Evolutionary conservation across 106 monocot species (phyloP).

Genomic region (Narthecium ossifragum): DNA sequence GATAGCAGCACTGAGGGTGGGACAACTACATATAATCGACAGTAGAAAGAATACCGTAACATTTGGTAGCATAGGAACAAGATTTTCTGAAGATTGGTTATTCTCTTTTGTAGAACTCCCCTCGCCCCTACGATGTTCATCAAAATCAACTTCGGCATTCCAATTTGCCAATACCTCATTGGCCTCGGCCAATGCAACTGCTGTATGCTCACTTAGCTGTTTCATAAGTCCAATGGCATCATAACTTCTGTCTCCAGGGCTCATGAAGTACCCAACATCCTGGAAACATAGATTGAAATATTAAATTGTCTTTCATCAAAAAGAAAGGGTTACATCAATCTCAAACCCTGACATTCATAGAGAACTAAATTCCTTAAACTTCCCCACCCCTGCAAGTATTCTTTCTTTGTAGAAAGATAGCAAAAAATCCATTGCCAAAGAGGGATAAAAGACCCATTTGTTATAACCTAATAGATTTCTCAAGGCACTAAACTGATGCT

Average conservation of each 20-base stretch:
- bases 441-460: too few relatives aligned
- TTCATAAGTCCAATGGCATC: slow-evolving; percentile 44
- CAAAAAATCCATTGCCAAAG: too few relatives aligned
- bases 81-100: slow-evolving; percentile 9
- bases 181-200: slow-evolving; percentile 31
- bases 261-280: slow-evolving; percentile 34
- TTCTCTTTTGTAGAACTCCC: slow-evolving; percentile 11
- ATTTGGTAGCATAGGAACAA: slow-evolving; percentile 17
- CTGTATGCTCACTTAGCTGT: slow-evolving; percentile 38
- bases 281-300: slow-evolving; percentile 5
- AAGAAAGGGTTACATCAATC: too few relatives aligned
- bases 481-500: too few relatives aligned
- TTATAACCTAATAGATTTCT: too few relatives aligned
- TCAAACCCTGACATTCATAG: too few relatives aligned
- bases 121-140: not conserved
- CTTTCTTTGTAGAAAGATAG: too few relatives aligned
- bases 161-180: slow-evolving; percentile 32
- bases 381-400: too few relatives aligned
- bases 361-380: too few relatives aligned
- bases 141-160: slow-evolving; percentile 6
- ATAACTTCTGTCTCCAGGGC: slow-evolving; percentile 37
- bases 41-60: slow-evolving; percentile 12
- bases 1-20: not conserved
- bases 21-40: not conserved
- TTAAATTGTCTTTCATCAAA: not conserved